Evolutionary conservation across 495 filamentous ascomycete species (phyloP).

Genomic region (Oidiodendron maius): DNA sequence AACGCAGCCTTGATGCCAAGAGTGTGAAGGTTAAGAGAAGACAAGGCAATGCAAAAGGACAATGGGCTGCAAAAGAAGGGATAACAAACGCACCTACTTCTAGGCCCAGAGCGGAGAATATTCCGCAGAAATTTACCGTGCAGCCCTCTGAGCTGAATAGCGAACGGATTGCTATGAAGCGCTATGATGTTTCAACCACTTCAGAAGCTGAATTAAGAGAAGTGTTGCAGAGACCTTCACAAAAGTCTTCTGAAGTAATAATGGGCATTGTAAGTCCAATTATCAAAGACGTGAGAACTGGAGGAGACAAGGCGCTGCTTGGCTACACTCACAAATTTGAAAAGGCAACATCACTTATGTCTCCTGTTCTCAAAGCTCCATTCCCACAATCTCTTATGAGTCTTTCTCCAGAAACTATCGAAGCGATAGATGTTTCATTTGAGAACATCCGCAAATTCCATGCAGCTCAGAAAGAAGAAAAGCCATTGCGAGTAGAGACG

Average conservation of each 20-base stretch:
- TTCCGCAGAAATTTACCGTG: constrained; percentile 31
- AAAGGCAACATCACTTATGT: constrained; percentile 82
- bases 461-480: constrained; percentile 75
- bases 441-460: constrained; percentile 95
- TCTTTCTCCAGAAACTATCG: constrained; percentile 69
- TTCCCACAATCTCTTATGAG: constrained; percentile 83
- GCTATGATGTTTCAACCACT: constrained; percentile 60
- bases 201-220: constrained; percentile 55
- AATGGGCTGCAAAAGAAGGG: constrained; percentile 78
- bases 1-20: constrained; percentile 88
- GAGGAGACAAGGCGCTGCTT: constrained; percentile 81
- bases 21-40: constrained; percentile 87
- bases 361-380: constrained; percentile 80
- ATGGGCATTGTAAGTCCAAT: constrained; percentile 87
- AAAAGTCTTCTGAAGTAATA: constrained; percentile 84
- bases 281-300: constrained; percentile 71
- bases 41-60: constrained; percentile 87
- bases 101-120: constrained; percentile 32
- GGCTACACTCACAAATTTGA: constrained; percentile 97
- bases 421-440: constrained; percentile 89
- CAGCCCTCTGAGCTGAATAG: constrained; percentile 43
- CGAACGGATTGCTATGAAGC: constrained; percentile 75
- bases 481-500: constrained; percentile 78
- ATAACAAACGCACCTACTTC: constrained; percentile 36
- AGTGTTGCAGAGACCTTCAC: constrained; percentile 79